Base-by-base conservation (phyloP, 2,329 filamentous ascomycete genomes). In the Aphanoascus verrucosus region DNA sequence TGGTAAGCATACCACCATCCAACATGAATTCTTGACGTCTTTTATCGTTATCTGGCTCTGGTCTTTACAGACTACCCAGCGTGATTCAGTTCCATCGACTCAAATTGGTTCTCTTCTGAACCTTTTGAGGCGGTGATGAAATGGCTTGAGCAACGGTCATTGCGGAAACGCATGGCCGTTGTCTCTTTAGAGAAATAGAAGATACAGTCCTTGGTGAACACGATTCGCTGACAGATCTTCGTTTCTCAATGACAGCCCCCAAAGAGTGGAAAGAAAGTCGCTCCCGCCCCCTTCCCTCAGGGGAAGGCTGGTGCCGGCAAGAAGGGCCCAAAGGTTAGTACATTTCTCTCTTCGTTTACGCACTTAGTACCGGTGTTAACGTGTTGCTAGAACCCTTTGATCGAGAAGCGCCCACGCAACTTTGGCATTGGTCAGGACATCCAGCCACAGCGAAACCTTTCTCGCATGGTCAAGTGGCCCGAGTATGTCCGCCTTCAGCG, bases 161-260 rank as follows among this genome's bases (percentile, higher is more conserved):
- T 62, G 77, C 76, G 76, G 76, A 75, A 76, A 80, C 77, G 78
- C 72, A 58, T 62, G 69, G 73, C 63, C 62, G 59, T 67, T 59
- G 59, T 79, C 85, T 93, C 88, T 84, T 77, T 94, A 94, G 88
- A 94, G 88, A 85, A 79, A 85, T 82, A 85, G 83, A 86, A 88
- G 85, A 86, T 79, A 71, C 74, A 79, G 77, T 66, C 65, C 61
- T 82, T 83, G 80, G 79, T 84, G 84, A 81, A 84, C 81, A 82
- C 79, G 81, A 76, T 79, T 76, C 74, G 85, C 89, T 96, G 86
- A 94, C 88, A 71, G 88, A 84, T 88, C 94, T 86, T 93, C 94
- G 86, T 93, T 94, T 88, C 91, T 97, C 91, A 93, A 97, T 97
- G 90, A 97, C 80, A 97, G 93, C 88, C 93, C 86, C 87, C 91